Percentiles rank a stretch among this genome's conserved stretches.
These are phyloP conservation scores for Isabelozyma rhagii DNA, from an alignment of 805 yeast genomes.

Conservation along the genomic window DNA sequence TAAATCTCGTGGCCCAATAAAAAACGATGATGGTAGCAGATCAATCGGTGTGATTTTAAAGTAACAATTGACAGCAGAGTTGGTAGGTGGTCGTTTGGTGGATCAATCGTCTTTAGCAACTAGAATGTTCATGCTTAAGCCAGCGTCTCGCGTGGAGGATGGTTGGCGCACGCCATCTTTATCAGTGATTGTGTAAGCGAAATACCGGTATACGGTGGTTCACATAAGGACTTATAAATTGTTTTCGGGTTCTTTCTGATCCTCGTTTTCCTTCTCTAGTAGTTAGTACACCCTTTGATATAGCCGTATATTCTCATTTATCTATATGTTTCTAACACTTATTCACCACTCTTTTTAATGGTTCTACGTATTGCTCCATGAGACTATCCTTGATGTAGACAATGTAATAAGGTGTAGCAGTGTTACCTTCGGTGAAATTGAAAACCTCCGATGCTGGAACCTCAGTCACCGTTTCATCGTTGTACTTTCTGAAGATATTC, in stretches of 20 bases:
- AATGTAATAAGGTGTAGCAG: slow-evolving; percentile 92
- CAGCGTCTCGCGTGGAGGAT: not conserved
- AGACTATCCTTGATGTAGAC: slow-evolving; percentile 73
- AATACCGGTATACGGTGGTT: not conserved
- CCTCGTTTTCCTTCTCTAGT: no score
- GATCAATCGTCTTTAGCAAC: not conserved
- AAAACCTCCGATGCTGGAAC: slow-evolving; percentile 65
- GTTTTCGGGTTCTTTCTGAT: no score
- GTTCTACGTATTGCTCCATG: slow-evolving; percentile 54
- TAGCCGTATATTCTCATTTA: not conserved
- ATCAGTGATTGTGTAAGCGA: not conserved
- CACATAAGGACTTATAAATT: no score
- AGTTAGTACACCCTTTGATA: no score
- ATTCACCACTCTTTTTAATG: slow-evolving; percentile 49
- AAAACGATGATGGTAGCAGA: not conserved
- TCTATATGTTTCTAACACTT: not conserved
- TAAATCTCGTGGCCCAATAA: not conserved
- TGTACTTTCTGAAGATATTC: slow-evolving; percentile 79
- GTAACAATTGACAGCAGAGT: not conserved
- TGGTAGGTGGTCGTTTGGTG: not conserved
- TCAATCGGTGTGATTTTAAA: not conserved
- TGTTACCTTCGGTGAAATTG: slow-evolving; percentile 63
- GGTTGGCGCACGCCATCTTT: not conserved
- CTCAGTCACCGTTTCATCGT: slow-evolving; percentile 91
- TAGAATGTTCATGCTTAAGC: not conserved